Evolutionary conservation across 768 basidiomycete species (phyloP), one percentile per base, ranked within the genome.

Genomic region (Mrakia blollopis): DNA sequence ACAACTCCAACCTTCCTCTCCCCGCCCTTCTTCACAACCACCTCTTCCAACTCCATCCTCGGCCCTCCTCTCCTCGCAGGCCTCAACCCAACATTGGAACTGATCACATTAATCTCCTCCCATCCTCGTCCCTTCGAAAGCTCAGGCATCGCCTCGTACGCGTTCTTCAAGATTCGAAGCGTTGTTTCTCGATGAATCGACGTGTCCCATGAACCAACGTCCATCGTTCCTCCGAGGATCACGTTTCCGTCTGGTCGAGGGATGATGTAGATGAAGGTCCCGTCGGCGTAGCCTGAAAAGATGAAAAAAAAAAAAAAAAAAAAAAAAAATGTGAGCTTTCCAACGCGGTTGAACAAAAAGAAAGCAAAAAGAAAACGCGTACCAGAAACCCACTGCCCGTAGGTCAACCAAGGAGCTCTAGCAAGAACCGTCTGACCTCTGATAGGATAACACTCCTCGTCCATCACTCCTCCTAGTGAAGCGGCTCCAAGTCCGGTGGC

Each of bases 341-440:
- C 1, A 21, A 16, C 44, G 5, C 39, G 39, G 11, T 5, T 41
- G 39, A 41, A 41, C 11, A 41, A 6, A 41, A 41, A 16, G 60
- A 23, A 37, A 30, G 14, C 25, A 52, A 61, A 37, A 18, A n/a
- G 30, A 60, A 10, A 61, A 47, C 47, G 32, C 30, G 37, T 35
- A 73, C 61, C 72, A n/a, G 18, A 30, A 9, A 77, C 69, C 25
- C 60, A 72, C 30, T 63, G 52, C 18, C 72, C 63, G 75, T 86
- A 85, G 63, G 84, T 86, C 65, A 92, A 85, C 84, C 87, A 87
- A 0, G 91, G 90, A 3, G 92, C 91, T 54, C 88, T 83, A 28
- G 94, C 85, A 25, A 94, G 82, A 10, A 94, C 89, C 0, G 92
- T 90, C 84, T 96, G 94, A 14, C 94, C 94, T 62, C 93, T 87